A percentile compares a stretch with the other conserved stretches of the same genome.
Evolutionary conservation across 2,329 filamentous ascomycete genomes (phyloP).

Genomic region (Stachybotrys chartarum): DNA sequence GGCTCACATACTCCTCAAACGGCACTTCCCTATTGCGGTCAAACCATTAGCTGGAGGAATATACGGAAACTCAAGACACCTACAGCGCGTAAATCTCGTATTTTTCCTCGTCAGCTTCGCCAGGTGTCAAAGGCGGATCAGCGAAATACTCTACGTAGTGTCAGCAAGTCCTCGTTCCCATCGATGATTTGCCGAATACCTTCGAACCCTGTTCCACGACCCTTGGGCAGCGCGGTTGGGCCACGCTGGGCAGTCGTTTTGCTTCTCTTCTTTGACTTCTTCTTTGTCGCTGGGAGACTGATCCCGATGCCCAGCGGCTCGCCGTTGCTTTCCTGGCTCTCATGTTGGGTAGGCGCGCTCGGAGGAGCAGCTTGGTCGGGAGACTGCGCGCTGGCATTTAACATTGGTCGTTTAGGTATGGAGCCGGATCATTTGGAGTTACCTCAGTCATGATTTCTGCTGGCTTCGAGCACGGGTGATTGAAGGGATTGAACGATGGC

Average conservation of each 20-base stretch:
- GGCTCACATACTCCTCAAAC: slow-evolving; percentile 45
- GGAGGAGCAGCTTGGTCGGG: neutral
- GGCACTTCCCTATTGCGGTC: slow-evolving; percentile 32
- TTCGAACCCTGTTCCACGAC: slow-evolving; percentile 61
- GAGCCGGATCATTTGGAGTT: too few relatives aligned
- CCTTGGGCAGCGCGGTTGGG: slow-evolving; percentile 33
- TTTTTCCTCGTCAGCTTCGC: slow-evolving; percentile 57
- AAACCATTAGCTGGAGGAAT: too few relatives aligned
- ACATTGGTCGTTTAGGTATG: too few relatives aligned
- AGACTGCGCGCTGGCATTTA: neutral
- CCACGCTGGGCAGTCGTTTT: slow-evolving; percentile 20
- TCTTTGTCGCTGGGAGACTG: neutral
- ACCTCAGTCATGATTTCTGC: too few relatives aligned
- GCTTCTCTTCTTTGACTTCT: slow-evolving; percentile 11
- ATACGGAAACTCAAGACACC: slow-evolving; percentile 18
- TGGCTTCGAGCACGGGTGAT: too few relatives aligned
- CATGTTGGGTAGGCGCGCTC: neutral
- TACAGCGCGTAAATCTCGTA: slow-evolving; percentile 59
- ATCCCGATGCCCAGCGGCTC: neutral
- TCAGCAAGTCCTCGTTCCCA: neutral
- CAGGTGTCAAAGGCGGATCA: slow-evolving; percentile 70
- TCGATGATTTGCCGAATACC: slow-evolving; percentile 27
- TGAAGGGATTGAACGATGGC: too few relatives aligned
- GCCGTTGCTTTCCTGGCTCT: neutral
- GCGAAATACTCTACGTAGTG: slow-evolving; percentile 57